Conservation (phyloP, 805 yeast species). For the Torulaspora microellipsoides region DNA sequence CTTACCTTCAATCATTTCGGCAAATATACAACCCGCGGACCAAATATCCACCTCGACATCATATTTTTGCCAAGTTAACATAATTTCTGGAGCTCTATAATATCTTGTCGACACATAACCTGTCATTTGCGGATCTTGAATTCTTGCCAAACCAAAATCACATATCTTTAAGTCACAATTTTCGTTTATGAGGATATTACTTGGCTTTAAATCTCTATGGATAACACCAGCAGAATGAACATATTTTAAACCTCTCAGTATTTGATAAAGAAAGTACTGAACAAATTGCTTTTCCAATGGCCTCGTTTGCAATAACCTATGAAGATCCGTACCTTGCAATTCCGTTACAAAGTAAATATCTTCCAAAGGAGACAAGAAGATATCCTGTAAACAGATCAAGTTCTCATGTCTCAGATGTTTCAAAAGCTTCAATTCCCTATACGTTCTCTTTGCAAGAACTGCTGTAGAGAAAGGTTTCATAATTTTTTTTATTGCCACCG, state of each 20-base stretch:
- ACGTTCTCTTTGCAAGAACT: slow-evolving; percentile 92
- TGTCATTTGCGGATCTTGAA: slow-evolving; percentile 98
- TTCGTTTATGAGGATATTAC: slow-evolving; percentile 79
- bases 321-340: slow-evolving; percentile 93
- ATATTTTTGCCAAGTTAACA: slow-evolving; percentile 98
- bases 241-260: slow-evolving; percentile 80
- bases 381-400: slow-evolving; percentile 86
- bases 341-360: slow-evolving; percentile 96
- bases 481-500: slow-evolving; percentile 95
- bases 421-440: slow-evolving; percentile 87
- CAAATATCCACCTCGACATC: slow-evolving; percentile 96
- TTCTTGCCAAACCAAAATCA: slow-evolving; percentile 92
- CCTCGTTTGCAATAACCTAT: slow-evolving; percentile 81
- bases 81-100: slow-evolving; percentile 96
- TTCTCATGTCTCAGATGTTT: slow-evolving; percentile 95
- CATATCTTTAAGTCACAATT: slow-evolving; percentile 89
- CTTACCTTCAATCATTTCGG: slow-evolving; percentile 96
- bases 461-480: slow-evolving; percentile 97
- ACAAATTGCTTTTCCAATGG: slow-evolving; percentile 95
- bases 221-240: slow-evolving; percentile 91
- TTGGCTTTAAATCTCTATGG: slow-evolving; percentile 84
- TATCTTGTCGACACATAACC: slow-evolving; percentile 95
- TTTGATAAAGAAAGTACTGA: slow-evolving; percentile 94
- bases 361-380: slow-evolving; percentile 88
- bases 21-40: slow-evolving; percentile 96